Percentiles rank a stretch among this genome's conserved stretches.
Conservation (phyloP, 1,284 basidiomycete genomes). For the Sporisorium scitamineum region DNA sequence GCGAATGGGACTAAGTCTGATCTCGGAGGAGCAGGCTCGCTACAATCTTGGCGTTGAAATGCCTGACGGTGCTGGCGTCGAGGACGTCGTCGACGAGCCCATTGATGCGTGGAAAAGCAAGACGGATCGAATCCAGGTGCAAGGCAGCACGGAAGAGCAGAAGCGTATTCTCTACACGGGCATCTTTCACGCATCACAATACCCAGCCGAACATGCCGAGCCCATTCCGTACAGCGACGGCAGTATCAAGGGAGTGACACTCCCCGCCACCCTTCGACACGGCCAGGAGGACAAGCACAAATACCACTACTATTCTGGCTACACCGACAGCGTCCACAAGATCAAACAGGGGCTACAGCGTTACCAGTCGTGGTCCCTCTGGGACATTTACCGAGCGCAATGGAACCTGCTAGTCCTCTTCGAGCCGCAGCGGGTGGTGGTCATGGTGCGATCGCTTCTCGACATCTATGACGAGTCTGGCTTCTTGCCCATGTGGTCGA, state of each 20-base stretch:
- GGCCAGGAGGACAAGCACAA: conserved; percentile 15
- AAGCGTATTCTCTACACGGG: conserved; percentile 74
- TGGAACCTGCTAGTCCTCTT: conserved; percentile 84
- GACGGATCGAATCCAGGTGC: conserved; percentile 76
- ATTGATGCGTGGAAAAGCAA: conserved; percentile 80
- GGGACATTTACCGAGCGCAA: conserved; percentile 84
- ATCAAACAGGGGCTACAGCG: conserved; percentile 73
- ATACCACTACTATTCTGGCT: conserved; percentile 79
- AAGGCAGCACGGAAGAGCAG: conserved; percentile 74
- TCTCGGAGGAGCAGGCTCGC: conserved; percentile 80
- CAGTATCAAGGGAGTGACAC: not conserved
- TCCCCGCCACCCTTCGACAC: conserved; percentile 1
- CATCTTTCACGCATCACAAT: conserved; percentile 72
- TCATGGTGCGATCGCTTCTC: conserved; percentile 83
- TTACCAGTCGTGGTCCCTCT: conserved; percentile 85
- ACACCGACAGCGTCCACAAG: conserved; percentile 76
- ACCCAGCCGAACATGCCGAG: conserved; percentile 82
- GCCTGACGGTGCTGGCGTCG: conserved; percentile 72
- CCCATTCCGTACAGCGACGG: conserved; percentile 60
- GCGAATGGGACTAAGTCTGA: conserved; percentile 81
- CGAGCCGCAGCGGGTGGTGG: conserved; percentile 79
- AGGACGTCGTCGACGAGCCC: conserved; percentile 75
- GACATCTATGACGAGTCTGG: conserved; percentile 82
- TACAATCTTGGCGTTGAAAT: conserved; percentile 75
- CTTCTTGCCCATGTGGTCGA: conserved; percentile 92